Base-by-base conservation (phyloP, 2,329 filamentous ascomycete species). In the Ceratocystis alfenasii region DNA sequence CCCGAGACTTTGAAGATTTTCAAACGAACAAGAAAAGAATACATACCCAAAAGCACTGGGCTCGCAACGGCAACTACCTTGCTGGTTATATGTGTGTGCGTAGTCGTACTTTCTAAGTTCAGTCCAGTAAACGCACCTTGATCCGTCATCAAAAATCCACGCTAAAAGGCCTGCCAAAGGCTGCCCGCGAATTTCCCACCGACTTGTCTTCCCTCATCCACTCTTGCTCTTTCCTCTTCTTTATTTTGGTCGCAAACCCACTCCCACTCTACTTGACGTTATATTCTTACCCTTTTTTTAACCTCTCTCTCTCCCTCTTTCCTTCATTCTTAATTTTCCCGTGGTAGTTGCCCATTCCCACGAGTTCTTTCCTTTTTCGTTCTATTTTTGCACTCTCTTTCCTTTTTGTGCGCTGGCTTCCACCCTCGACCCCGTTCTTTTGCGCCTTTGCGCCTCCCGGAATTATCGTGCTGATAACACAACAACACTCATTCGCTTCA, bases 41-140 rank as follows among this genome's bases (percentile, higher is more conserved):
- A 50, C 17, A 22, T 50, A 50, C 55, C 36, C 15, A 46, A 44
- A 62, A 62, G 60, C 60, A 45, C 45, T 44, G 44, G 44, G 60
- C 60, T 44, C 60, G 36, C 60, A 46, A 46, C 60, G 36, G 44
- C 60, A 62, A 62, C 36, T 62, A 45, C 44, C 60, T 62, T 20
- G 60, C 36, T 6, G 36, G 22, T 62, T 62, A 17, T 28, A 33
- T 61, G 57, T 41, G 28, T 25, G 48, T 53, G 48, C 48, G 20
- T n/a, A 33, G 55, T 59, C 8, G 55, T 30, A 59, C 55, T 30
- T 59, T 59, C 55, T 8, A 59, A 59, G 60, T 45, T 44, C 20
- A 62, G 36, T 28, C n/a, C 60, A 62, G 33, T 28, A 62, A 25
- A 62, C 36, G 60, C 44, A 44, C 60, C 60, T 62, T 62, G 60